Base-by-base conservation (phyloP, 441 rosid species). In the Adansonia rubrostipa region DNA sequence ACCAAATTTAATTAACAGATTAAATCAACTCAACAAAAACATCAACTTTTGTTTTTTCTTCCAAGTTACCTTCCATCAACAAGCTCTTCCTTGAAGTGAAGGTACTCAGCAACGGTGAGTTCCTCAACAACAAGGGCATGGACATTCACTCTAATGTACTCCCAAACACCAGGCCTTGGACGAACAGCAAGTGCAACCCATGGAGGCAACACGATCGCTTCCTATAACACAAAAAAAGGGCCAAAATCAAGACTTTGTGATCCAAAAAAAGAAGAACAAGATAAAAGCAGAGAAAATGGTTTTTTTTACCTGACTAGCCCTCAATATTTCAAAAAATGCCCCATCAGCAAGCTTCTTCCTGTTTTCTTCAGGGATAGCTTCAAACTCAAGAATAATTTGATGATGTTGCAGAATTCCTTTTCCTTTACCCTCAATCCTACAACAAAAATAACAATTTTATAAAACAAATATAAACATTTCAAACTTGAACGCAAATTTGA, bases 111-210 rank as follows among this genome's bases (percentile, higher is more conserved):
- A 22, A 84, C 91, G 5, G 28, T 75, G 77, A 92, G 73, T 83
- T 88, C 93, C 86, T 92, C 94, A 4, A 92, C 89, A 57, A 88
- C 90, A 9, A 92, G 93, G 6, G 92, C 93, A 36, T 92, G 91
- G 42, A 90, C 86, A 78, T 92, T 90, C 82, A 92, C 92, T 68
- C 94, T 87, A 28, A 92, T 81, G 86, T 92, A 87, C 65, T 92
- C 96, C 96, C 96, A 92, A 5, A 92, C 96, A 58, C 96, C 96
- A n/a, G 96, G 96, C 88, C 96, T 88, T 10, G 96, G 96, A 13
- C 96, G 90, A 53, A 92, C 93, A 20, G 94, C 94, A 28, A 92
- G 88, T 17, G 92, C 93, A 53, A 92, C 86, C 94, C 94, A 88
- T n/a, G 96, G 96, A 54, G 96, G 91, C 77, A 82, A 72, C 78